Base-by-base conservation (phyloP, 2,329 filamentous ascomycete species). In the Phyllachora maydis region DNA sequence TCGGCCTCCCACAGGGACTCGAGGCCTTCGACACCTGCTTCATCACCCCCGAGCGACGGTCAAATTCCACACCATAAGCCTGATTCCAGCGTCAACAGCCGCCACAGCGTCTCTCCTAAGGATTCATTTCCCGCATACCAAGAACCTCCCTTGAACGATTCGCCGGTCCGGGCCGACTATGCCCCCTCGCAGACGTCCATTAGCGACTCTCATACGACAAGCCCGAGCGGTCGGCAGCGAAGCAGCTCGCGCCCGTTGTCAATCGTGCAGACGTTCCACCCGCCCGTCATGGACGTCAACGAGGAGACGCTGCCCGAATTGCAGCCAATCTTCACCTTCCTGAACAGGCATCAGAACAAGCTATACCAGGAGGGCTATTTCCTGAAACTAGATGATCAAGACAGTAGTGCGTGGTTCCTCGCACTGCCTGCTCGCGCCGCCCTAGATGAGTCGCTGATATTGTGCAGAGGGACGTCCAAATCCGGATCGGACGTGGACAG, bases 351-450 rank as follows among this genome's bases (percentile, higher is more conserved):
- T 46, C 74, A 70, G 28, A 93, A 93, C 49, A 95, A 95, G 52
- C 56, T 95, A 26, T 98, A 95, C 45, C 83, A 93, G 37, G 88
- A 98, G 51, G 88, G 88, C 18, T 98, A 95, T 42, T 95, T 98
- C 35, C 52, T 98, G 36, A 98, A 95, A 50, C 56, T 98, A 23
- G 85, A 93, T 46, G 88, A 98, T 47, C 70, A 92, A 36, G 90
- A 95, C 41, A 73, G 70, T 26, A 72, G 83, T 92, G 64, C 37
- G 79, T 65, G 28, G 16, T 19, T 13, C n/a, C n/a, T n/a, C n/a
- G n/a, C n/a, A n/a, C n/a, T n/a, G n/a, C n/a, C n/a, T n/a, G n/a
- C n/a, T n/a, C n/a, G n/a, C n/a, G n/a, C n/a, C n/a, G n/a, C n/a
- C n/a, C n/a, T n/a, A n/a, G n/a, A n/a, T n/a, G n/a, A n/a, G n/a